Evolutionary conservation across 148 eudicot species (phyloP).

Genomic region (Camellia lanceoleosa): DNA sequence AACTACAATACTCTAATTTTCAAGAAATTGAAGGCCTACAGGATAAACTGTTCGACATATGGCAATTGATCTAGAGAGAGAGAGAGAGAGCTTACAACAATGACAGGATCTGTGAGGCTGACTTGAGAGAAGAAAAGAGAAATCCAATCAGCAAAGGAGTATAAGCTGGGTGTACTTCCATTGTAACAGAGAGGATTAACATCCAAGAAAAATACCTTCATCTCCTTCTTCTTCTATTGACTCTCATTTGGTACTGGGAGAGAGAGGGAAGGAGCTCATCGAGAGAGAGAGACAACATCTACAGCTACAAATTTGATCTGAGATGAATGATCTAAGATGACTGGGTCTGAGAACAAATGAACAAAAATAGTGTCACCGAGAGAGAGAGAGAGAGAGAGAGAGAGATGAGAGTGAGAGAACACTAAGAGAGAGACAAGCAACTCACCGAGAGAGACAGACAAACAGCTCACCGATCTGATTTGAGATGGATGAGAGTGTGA

Average conservation of each 20-base stretch:
- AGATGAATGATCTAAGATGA: too few species aligned
- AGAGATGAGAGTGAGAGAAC: too few species aligned
- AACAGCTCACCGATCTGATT: too few species aligned
- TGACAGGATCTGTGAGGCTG: conserved; percentile 68
- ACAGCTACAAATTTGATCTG: too few species aligned
- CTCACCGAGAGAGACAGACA: too few species aligned
- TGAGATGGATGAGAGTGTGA: too few species aligned
- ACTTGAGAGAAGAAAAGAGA: conserved; percentile 88
- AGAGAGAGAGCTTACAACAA: conserved; percentile 58
- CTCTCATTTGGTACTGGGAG: not conserved
- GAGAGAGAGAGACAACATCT: too few species aligned
- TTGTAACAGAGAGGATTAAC: conserved; percentile 83
- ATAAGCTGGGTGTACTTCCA: conserved; percentile 65
- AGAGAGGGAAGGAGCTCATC: too few species aligned
- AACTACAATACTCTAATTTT: not conserved
- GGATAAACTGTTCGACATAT: not conserved
- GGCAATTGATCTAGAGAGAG: not conserved
- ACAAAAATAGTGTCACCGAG: too few species aligned
- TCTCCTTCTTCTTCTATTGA: conserved; percentile 23
- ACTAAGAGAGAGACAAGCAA: too few species aligned
- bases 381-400: too few species aligned
- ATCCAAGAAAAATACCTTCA: conserved; percentile 85
- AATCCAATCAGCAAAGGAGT: conserved; percentile 70
- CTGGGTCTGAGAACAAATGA: too few species aligned
- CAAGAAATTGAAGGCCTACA: not conserved